Evolutionary conservation across 768 basidiomycete genomes (phyloP).

Genomic region (Pulveroboletus sp.): DNA sequence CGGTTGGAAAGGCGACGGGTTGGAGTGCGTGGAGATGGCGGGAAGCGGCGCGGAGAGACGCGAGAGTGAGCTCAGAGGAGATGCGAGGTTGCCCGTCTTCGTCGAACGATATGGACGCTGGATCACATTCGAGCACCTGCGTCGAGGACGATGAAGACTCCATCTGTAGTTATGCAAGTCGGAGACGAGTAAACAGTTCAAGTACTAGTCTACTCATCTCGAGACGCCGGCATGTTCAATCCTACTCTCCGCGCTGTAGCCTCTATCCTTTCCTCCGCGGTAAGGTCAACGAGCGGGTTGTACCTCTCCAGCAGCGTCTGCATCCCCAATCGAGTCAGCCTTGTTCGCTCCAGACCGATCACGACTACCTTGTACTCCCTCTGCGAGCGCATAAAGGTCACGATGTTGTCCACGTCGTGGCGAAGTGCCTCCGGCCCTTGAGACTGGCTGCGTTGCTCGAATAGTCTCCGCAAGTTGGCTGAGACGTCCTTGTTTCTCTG

Average conservation of each 20-base stretch:
- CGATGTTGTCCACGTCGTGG: conserved; percentile 52
- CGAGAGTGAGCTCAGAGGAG: conserved; percentile 44
- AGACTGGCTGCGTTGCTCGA: conserved; percentile 36
- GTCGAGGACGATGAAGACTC: conserved; percentile 20
- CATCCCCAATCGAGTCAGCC: not conserved
- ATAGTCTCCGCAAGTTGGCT: conserved; percentile 49
- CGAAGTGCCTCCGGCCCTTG: conserved; percentile 26
- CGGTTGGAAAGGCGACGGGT: conserved; percentile 89
- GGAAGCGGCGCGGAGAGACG: conserved; percentile 53
- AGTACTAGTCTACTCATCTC: conserved; percentile 4
- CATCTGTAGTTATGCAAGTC: not conserved
- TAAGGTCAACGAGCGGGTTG: conserved; percentile 79
- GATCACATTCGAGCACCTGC: conserved; percentile 56
- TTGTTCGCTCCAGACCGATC: not conserved
- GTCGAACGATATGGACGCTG: conserved; percentile 54
- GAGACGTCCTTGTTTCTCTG: conserved; percentile 41
- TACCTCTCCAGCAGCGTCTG: conserved; percentile 81
- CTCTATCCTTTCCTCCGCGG: conserved; percentile 71
- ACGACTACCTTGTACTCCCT: conserved; percentile 66
- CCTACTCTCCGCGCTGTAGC: conserved; percentile 87
- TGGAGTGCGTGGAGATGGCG: conserved; percentile 43
- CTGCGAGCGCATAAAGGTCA: conserved; percentile 68
- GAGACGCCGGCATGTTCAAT: conserved; percentile 67
- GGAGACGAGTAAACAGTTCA: conserved; percentile 4
- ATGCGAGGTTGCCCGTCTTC: conserved; percentile 44